Evolutionary conservation across 23 red algal species (phyloP).

Genomic region (Gracilaria gracilis): DNA sequence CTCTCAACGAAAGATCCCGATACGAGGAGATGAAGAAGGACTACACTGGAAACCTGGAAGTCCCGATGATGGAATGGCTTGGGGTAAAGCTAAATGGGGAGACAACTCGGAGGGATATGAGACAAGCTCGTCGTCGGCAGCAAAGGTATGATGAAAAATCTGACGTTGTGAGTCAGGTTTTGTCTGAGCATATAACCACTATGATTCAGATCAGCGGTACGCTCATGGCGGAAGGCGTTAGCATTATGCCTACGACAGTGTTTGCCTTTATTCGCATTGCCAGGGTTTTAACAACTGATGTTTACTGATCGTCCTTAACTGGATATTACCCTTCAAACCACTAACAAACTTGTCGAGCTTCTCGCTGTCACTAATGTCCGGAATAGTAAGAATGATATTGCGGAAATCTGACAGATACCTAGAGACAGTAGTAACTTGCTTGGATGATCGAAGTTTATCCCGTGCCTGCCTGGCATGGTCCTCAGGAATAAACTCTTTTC

Average conservation of each 20-base stretch:
- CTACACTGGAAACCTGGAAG: slow-evolving; percentile 1
- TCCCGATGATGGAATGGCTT: slow-evolving; percentile 30
- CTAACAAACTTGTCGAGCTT: no score
- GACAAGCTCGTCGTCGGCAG: not conserved
- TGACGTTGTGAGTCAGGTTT: not conserved
- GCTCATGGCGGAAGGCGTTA: slow-evolving; percentile 16
- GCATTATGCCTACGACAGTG: slow-evolving; percentile 28
- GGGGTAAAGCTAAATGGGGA: slow-evolving; percentile 4
- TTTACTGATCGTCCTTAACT: no score
- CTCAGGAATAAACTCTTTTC: no score
- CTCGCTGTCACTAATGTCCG: no score
- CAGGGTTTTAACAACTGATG: no score
- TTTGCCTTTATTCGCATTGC: slow-evolving; percentile 53
- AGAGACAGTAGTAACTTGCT: no score
- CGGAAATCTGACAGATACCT: no score
- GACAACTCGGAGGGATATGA: not conserved
- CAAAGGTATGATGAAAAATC: not conserved
- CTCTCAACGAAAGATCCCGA: not conserved
- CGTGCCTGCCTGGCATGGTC: no score
- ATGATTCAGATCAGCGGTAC: slow-evolving; percentile 27
- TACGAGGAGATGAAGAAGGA: not conserved
- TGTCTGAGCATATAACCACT: not conserved
- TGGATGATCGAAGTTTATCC: no score
- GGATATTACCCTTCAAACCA: no score
- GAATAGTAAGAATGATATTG: no score